Conservation (phyloP, 345 rosid genomes). For the Anastatica hierochuntica region DNA sequence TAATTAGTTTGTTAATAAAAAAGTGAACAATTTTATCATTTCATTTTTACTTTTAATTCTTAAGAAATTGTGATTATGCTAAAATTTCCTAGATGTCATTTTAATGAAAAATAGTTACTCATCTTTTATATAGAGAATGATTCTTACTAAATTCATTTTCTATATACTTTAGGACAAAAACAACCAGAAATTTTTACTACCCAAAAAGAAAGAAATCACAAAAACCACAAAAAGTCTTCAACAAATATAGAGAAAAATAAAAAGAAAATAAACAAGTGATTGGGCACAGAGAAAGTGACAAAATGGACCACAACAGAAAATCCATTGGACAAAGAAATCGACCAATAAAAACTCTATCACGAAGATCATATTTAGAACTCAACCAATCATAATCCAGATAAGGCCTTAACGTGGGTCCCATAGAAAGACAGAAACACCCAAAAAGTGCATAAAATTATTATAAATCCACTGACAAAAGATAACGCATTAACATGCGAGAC, state of each 20-base stretch:
- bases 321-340: constrained; percentile 34
- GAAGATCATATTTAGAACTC: constrained; percentile 35
- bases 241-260: neutral
- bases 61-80: too few relatives aligned
- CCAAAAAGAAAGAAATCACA: neutral
- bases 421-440: constrained; percentile 26
- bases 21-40: too few relatives aligned
- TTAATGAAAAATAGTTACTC: too few relatives aligned
- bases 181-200: neutral
- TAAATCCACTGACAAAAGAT: constrained; percentile 19
- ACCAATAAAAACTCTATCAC: constrained; percentile 39
- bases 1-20: too few relatives aligned
- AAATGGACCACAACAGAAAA: constrained; percentile 34
- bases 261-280: constrained; percentile 2
- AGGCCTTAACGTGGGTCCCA: constrained; percentile 38
- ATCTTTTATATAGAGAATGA: too few relatives aligned
- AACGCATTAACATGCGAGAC: constrained; percentile 28
- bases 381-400: constrained; percentile 63
- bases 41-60: too few relatives aligned
- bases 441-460: constrained; percentile 17
- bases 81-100: too few relatives aligned
- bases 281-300: constrained; percentile 9
- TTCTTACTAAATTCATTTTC: too few relatives aligned
- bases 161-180: neutral
- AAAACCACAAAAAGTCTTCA: constrained; percentile 4